phyloP scores from a whole-genome alignment of 169 alveolate species.

The Plasmodium fragile region DNA sequence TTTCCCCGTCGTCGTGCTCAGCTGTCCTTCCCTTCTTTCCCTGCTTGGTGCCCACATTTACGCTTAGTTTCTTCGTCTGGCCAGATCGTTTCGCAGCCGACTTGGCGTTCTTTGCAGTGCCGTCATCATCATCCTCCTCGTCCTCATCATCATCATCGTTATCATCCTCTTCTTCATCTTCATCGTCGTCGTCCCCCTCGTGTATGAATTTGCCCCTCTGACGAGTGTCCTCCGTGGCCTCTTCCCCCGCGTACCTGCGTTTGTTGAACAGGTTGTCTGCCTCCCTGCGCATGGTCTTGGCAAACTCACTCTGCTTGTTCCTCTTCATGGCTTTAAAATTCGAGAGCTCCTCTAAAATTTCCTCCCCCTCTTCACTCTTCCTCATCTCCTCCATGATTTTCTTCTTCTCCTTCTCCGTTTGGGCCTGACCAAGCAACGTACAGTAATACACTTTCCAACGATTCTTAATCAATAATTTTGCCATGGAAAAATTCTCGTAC shows the following conservation, averaged over 20 bases:
- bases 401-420: constrained; percentile 92
- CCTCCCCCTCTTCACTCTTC: constrained; percentile 89
- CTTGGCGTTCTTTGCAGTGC: not conserved
- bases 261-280: constrained; percentile 84
- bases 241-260: constrained; percentile 61
- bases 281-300: constrained; percentile 87
- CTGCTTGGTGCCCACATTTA: not conserved
- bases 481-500: constrained; percentile 94
- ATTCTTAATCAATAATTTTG: constrained; percentile 89
- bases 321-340: constrained; percentile 80
- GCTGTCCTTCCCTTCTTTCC: not conserved
- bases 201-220: constrained; percentile 38
- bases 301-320: constrained; percentile 86
- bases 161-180: not conserved
- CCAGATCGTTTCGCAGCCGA: not conserved
- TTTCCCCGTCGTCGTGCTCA: not conserved
- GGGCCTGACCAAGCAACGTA: constrained; percentile 95
- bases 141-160: constrained; percentile 58
- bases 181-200: not conserved
- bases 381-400: constrained; percentile 87
- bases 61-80: not conserved
- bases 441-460: constrained; percentile 94
- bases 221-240: not conserved
- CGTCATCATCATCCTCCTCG: not conserved
- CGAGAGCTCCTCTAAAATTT: constrained; percentile 89